Conservation (phyloP, 257 asterid genomes). For the Dorcoceras hygrometricum region DNA sequence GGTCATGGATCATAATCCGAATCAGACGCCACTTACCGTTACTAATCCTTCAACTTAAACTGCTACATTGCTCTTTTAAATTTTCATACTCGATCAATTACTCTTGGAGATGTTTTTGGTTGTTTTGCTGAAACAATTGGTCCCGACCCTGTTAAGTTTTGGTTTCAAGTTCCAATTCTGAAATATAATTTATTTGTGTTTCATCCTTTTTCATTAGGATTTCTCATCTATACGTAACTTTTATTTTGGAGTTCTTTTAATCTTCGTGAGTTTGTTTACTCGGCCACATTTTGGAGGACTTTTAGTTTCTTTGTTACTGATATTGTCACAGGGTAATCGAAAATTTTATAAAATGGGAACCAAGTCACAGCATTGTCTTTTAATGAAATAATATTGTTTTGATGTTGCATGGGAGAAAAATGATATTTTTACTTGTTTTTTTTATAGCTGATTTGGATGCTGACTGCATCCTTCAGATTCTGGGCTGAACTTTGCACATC, state of each 20-base stretch:
- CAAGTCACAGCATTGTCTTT: neutral
- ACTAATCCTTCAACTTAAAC: conserved; percentile 4
- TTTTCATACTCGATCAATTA: neutral
- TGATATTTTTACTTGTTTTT: too few relatives aligned
- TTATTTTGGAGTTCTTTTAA: too few relatives aligned
- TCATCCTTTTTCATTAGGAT: neutral
- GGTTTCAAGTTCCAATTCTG: neutral
- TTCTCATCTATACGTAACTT: neutral
- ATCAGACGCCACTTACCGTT: neutral
- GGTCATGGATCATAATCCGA: conserved; percentile 36
- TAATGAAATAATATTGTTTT: neutral
- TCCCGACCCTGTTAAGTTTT: neutral
- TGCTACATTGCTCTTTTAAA: neutral
- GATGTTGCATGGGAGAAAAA: too few relatives aligned
- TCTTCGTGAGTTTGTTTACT: too few relatives aligned
- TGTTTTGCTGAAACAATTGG: neutral
- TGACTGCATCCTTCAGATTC: neutral
- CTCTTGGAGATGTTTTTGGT: neutral
- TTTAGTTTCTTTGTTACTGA: too few relatives aligned
- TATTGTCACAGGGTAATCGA: too few relatives aligned
- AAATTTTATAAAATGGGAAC: neutral
- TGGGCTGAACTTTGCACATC: neutral
- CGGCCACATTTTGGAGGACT: too few relatives aligned
- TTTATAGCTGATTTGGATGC: neutral
- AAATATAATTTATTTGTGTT: neutral